Conservation (phyloP, 495 filamentous ascomycete species). For the Penicillium samsonianum region DNA sequence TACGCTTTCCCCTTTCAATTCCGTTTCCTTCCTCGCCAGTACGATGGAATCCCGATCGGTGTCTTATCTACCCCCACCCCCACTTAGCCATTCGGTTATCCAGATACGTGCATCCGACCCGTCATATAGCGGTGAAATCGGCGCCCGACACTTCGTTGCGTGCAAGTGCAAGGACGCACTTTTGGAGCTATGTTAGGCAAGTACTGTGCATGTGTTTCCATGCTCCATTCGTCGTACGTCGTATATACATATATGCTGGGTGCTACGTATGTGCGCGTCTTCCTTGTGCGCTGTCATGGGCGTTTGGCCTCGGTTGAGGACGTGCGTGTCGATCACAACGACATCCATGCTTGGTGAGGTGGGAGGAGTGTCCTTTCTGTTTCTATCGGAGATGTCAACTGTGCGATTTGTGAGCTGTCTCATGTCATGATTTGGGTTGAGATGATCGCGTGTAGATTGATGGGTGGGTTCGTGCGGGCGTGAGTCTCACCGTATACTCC, state of each 20-base stretch:
- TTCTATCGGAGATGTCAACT: slow-evolving; percentile 20
- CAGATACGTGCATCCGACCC: slow-evolving; percentile 14
- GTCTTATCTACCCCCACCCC: not conserved
- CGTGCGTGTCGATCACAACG: not conserved
- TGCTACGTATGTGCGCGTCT: not conserved
- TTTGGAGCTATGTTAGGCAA: not conserved
- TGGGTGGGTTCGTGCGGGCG: slow-evolving; percentile 12
- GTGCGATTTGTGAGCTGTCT: slow-evolving; percentile 26
- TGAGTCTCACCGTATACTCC: slow-evolving; percentile 5
- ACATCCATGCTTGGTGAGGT: not conserved
- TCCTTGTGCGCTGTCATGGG: not conserved
- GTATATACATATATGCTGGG: not conserved
- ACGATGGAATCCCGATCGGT: not conserved
- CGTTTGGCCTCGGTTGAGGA: not conserved
- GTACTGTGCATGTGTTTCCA: not conserved
- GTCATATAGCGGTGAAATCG: slow-evolving; percentile 32
- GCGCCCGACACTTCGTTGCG: not conserved
- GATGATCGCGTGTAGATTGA: slow-evolving; percentile 23
- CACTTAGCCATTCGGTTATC: not conserved
- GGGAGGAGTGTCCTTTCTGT: not conserved
- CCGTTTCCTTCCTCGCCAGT: too few species aligned
- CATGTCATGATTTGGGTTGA: slow-evolving; percentile 25
- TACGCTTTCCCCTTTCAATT: too few species aligned
- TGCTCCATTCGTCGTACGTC: not conserved
- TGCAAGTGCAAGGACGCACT: not conserved